Evolutionary conservation across 2,329 filamentous ascomycete species (phyloP).

Genomic region (Verticillium nonalfalfae): DNA sequence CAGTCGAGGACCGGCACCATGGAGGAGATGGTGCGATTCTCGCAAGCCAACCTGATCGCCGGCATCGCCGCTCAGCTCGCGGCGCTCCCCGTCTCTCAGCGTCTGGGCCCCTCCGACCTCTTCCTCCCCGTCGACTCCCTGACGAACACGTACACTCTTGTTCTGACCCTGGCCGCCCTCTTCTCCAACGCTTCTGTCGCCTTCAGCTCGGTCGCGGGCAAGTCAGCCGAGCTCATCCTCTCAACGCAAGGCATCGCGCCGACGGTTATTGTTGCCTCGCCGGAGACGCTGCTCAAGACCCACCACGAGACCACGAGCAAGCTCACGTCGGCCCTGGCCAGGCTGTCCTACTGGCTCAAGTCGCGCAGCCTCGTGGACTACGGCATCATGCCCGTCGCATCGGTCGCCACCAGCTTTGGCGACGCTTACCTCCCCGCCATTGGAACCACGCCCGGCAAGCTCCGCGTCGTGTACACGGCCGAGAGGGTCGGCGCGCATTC

Average conservation of each 20-base stretch:
- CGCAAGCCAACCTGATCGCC: constrained; percentile 79
- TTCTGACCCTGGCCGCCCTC: constrained; percentile 74
- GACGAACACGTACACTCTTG: constrained; percentile 70
- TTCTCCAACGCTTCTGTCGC: constrained; percentile 81
- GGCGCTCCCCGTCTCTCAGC: constrained; percentile 68
- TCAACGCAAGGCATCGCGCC: constrained; percentile 72
- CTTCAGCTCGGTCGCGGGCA: constrained; percentile 79
- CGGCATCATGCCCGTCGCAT: constrained; percentile 67
- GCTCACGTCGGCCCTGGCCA: constrained; percentile 57
- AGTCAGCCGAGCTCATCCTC: constrained; percentile 62
- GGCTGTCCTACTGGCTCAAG: constrained; percentile 65
- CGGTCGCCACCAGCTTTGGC: constrained; percentile 41
- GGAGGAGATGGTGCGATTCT: constrained; percentile 75
- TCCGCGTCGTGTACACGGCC: constrained; percentile 76
- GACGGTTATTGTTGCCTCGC: constrained; percentile 74
- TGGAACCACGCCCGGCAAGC: constrained; percentile 60
- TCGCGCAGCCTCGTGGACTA: constrained; percentile 60
- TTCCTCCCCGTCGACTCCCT: constrained; percentile 82
- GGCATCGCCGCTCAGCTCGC: constrained; percentile 73
- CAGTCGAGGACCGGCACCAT: constrained; percentile 41
- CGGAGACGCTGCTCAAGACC: constrained; percentile 63
- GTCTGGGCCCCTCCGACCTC: constrained; percentile 67
- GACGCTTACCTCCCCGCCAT: constrained; percentile 49
- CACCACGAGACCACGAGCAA: constrained; percentile 56
- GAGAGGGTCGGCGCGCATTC: constrained; percentile 60